A percentile compares a stretch with the other conserved stretches of the same genome.
phyloP scores from a whole-genome alignment of 2,329 filamentous ascomycete genomes.

The Calcarisporium arbuscula region DNA sequence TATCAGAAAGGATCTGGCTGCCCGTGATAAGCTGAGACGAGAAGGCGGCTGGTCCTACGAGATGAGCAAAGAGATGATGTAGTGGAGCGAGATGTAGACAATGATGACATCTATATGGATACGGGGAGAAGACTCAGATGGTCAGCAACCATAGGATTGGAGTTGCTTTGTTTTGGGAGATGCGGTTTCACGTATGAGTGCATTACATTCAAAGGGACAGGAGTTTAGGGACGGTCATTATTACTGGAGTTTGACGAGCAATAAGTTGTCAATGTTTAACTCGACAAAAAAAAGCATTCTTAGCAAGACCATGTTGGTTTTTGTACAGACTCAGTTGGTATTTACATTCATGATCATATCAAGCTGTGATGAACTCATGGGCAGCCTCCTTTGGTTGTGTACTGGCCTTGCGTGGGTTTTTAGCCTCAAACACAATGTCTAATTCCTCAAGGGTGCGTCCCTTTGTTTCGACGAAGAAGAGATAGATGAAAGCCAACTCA shows the following conservation, averaged over 20 bases:
- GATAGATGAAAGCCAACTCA: slow-evolving; percentile 38
- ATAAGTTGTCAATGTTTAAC: too few species aligned
- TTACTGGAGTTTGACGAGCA: too few species aligned
- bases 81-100: slow-evolving; percentile 7
- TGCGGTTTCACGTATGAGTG: too few species aligned
- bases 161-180: background rate
- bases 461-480: slow-evolving; percentile 44
- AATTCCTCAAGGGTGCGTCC: slow-evolving; percentile 48
- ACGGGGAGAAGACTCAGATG: slow-evolving; percentile 9
- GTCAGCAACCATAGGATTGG: background rate
- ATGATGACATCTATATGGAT: slow-evolving; percentile 11
- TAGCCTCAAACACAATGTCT: slow-evolving; percentile 39
- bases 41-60: slow-evolving; percentile 83
- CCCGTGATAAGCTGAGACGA: slow-evolving; percentile 69
- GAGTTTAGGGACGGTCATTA: too few species aligned
- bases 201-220: too few species aligned
- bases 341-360: too few species aligned
- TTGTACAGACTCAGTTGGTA: too few species aligned
- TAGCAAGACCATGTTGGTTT: too few species aligned
- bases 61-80: slow-evolving; percentile 42
- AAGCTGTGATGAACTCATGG: too few species aligned
- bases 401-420: slow-evolving; percentile 7
- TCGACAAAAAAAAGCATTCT: too few species aligned
- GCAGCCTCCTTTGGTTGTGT: background rate
- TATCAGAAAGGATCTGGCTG: slow-evolving; percentile 71